A percentile compares a stretch with the other conserved stretches of the same genome.
Evolutionary conservation across 2,329 filamentous ascomycete genomes (phyloP).

Genomic region (Fusarium brevicatenulatum): DNA sequence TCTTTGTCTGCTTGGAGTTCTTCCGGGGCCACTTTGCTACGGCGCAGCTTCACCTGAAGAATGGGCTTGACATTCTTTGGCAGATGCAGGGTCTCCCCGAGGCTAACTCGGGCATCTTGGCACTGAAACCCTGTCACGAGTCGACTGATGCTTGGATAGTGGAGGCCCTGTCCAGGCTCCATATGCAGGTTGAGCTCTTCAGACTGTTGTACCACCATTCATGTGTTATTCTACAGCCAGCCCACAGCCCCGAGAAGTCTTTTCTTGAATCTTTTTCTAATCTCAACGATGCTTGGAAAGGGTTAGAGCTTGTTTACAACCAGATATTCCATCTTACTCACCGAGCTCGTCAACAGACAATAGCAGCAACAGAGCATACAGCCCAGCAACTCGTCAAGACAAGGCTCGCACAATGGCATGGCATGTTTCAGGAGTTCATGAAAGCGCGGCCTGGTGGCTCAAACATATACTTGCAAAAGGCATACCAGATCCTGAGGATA

Average conservation of each 20-base stretch:
- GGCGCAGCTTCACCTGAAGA: conserved; percentile 30
- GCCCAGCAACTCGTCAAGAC: conserved; percentile 27
- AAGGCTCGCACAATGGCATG: conserved; percentile 36
- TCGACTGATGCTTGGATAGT: conserved; percentile 55
- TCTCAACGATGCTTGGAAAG: conserved; percentile 36
- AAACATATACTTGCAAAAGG: conserved; percentile 35
- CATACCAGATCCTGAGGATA: conserved; percentile 46
- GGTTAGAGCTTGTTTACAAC: conserved; percentile 33
- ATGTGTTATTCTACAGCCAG: conserved; percentile 17
- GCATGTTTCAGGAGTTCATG: conserved; percentile 42
- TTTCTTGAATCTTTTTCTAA: conserved; percentile 5
- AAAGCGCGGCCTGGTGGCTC: conserved; percentile 12
- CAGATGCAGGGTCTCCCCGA: conserved; percentile 50
- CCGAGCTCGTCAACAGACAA: conserved; percentile 11
- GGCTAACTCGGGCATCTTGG: conserved; percentile 41
- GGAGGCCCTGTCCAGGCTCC: conserved; percentile 52
- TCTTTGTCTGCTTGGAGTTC: conserved; percentile 36
- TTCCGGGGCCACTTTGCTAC: conserved; percentile 34
- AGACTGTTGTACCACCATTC: conserved; percentile 29
- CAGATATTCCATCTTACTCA: conserved; percentile 36
- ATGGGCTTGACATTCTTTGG: conserved; percentile 44
- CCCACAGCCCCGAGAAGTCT: neutral
- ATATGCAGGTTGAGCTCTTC: conserved; percentile 44
- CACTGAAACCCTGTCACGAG: conserved; percentile 30
- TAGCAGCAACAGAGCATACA: neutral